Evolutionary conservation across 371 early-diverging fungal species (phyloP), one percentile per base, ranked within the genome.

Genomic region (Mortierella sp.): DNA sequence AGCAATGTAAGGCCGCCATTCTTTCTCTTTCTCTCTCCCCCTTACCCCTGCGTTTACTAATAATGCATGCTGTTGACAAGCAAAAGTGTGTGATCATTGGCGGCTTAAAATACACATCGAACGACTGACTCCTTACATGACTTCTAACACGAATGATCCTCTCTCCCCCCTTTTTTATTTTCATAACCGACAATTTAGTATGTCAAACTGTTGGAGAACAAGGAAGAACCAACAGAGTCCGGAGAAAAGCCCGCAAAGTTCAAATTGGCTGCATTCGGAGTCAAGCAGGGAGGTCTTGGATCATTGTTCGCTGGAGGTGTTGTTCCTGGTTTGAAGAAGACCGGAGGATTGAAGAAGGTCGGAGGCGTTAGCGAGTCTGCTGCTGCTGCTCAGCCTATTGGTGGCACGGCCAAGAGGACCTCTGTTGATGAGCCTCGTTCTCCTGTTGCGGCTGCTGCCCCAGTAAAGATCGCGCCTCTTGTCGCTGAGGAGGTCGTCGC

Each of bases 261-360:
- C 79, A 93, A 88, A 73, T 80, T 93, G 69, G 93, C 93, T 9
- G 92, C 94, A 0, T 94, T 91, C 73, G 95, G 95, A 68, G 94
- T 95, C n/a, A 93, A 93, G 73, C 93, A 93, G 77, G 95, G 94
- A 68, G 95, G 95, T n/a, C 89, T 95, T 70, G 95, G 95, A 40
- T 91, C 93, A 65, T 80, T 95, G 48, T 91, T 95, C 67, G 93
- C 94, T 34, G 94, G 93, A 34, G 93, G 92, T 13, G 87, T 90
- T n/a, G 53, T 79, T 41, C 79, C 75, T 26, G 79, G 75, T 64
- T 55, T 79, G 47, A 79, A 79, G 63, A 79, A 79, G 69, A 79
- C 79, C 2, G 79, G 79, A 45, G 74, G 74, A 10, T 65, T 79
- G 58, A 73, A 72, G 45, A 73, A 67, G 26, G 45, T 71, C 8